Base-by-base conservation (phyloP, 495 filamentous ascomycete species). In the Amphirosellinia nigrospora region DNA sequence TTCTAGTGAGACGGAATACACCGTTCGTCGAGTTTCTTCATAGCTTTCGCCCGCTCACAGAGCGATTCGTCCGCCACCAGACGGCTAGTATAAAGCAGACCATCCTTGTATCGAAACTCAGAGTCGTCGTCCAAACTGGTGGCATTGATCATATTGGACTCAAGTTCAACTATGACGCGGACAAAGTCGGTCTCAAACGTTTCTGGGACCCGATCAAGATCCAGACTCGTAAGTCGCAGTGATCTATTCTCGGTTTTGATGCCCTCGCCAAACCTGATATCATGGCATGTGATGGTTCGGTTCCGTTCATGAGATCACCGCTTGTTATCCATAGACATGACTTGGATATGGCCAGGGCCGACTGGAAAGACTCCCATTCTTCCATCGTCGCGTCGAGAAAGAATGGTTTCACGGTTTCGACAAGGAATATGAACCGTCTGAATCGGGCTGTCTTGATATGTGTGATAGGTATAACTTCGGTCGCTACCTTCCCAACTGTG, bases 101-200 rank as follows among this genome's bases (percentile, higher is more conserved):
- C 59, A n/a, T 13, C 59, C n/a, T 62, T 62, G 39, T 60, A 60
- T n/a, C 39, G 16, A 15, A 19, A 62, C 8, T 43, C 59, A 15
- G 21, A 62, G 3, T 62, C 59, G n/a, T 45, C 34, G 34, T 41
- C 34, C 1, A 45, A 1, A 7, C 38, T n/a, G n/a, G n/a, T n/a
- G n/a, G n/a, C n/a, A n/a, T n/a, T n/a, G n/a, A n/a, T n/a, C n/a
- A n/a, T n/a, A n/a, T n/a, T n/a, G n/a, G n/a, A n/a, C n/a, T n/a
- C n/a, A n/a, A n/a, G n/a, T n/a, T n/a, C n/a, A n/a, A n/a, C n/a
- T n/a, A n/a, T n/a, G n/a, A n/a, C n/a, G n/a, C n/a, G n/a, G n/a
- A n/a, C n/a, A n/a, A n/a, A n/a, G n/a, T 39, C 9, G 26, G 8
- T 34, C 3, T 38, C 6, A 16, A 7, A 39, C 5, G 9, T 6